These are phyloP conservation scores for Cercospora berteroae DNA, from an alignment of 2,329 filamentous ascomycete genomes.

Conservation along the genomic window DNA sequence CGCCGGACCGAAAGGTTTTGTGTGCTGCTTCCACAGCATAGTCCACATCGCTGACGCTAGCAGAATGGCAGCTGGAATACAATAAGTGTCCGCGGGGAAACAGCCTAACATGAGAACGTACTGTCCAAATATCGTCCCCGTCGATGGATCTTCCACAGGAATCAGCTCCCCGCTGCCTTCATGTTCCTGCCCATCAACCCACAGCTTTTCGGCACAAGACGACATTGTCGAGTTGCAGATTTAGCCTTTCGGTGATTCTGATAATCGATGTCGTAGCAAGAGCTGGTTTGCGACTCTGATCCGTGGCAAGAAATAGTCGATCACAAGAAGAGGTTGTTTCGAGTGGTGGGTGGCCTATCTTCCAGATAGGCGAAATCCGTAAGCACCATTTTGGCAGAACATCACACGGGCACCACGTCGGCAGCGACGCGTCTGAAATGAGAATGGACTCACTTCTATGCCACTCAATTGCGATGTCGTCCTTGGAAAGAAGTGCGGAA, in stretches of 20 bases:
- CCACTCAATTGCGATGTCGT: background rate
- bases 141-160: slow-evolving; percentile 55
- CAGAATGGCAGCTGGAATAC: slow-evolving; percentile 56
- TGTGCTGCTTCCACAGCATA: slow-evolving; percentile 67
- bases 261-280: background rate
- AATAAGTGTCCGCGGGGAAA: background rate
- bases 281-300: background rate
- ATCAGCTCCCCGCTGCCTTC: slow-evolving; percentile 34
- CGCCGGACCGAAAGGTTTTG: slow-evolving; percentile 62
- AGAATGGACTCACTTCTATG: background rate
- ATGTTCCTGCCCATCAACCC: slow-evolving; percentile 13
- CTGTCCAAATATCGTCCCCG: slow-evolving; percentile 53
- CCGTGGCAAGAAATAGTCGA: background rate
- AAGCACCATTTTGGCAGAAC: background rate
- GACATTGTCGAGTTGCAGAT: background rate
- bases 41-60: slow-evolving; percentile 65
- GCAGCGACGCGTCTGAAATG: background rate
- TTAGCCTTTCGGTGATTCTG: background rate
- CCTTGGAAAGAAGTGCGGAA: background rate
- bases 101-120: slow-evolving; percentile 26
- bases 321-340: background rate
- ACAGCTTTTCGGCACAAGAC: background rate
- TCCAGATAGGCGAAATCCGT: background rate
- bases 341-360: background rate
- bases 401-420: background rate